Base-by-base conservation (phyloP, 192 early-diverging fungal genomes). In the Entophlyctis helioformis region DNA sequence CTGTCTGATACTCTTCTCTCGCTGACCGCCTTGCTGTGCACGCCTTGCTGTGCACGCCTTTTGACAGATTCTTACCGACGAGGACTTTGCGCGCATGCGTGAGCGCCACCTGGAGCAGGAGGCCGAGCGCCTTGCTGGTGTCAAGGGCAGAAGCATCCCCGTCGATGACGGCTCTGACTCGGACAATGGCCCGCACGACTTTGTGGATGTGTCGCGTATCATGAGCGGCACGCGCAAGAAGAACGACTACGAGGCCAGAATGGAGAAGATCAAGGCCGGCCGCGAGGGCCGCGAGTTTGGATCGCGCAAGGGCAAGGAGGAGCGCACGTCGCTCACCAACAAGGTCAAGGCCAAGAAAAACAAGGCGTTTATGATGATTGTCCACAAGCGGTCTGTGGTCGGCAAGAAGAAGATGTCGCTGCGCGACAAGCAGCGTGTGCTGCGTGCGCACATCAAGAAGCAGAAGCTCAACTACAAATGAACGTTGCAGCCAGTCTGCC, bases 331-430 rank as follows among this genome's bases (percentile, higher is more conserved):
- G 24, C 76, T 82, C 22, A 89, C 94, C 45, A 97, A 96, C 69
- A 72, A 75, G 62, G 89, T 92, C 48, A 99, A 96, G 74, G 51
- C 82, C 51, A 87, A 85, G 60, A 73, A 74, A 47, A 87, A 78
- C 50, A 99, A 99, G 79, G 76, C 81, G 59, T 89, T 82, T 57
- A 79, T 80, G 67, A 99, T 99, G 96, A 73, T 97, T 50, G 71
- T 87, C 19, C 94, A 98, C 69, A 96, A 96, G 73, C 71, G 77
- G 36, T 69, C 76, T 37, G 80, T 90, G 13, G 44, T 45, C 4
- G 69, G 71, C 3, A 76, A 76, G 40, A 51, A 50, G 16, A 64
- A 55, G 48, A 19, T 60, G 23, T 62, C 59, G 27, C 39, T 72
- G 54, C 48, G 59, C 20, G 64, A 72, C 12, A 72, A 72, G 51